These are phyloP conservation scores for Aspergillus awamori DNA, from an alignment of 2,329 filamentous ascomycete species.

Conservation along the genomic window DNA sequence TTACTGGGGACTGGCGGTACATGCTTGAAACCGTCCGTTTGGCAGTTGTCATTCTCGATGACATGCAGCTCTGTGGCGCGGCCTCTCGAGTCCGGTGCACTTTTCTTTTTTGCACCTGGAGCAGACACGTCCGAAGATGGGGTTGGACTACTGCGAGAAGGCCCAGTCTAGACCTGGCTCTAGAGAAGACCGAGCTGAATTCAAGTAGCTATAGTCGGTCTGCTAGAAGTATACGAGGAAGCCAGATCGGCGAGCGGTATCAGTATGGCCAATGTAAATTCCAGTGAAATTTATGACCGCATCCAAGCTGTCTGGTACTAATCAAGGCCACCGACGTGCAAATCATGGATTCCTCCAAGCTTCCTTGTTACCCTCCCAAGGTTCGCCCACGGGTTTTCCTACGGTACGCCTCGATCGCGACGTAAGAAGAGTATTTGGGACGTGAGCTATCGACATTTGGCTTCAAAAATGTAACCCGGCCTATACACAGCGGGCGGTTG, in stretches of 20 bases:
- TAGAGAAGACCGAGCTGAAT: not conserved
- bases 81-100: not conserved
- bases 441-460: not conserved
- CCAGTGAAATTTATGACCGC: not conserved
- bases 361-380: not conserved
- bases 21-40: not conserved
- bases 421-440: not conserved
- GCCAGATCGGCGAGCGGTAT: not conserved
- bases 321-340: not conserved
- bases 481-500: not conserved
- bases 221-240: not conserved
- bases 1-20: too few relatives aligned
- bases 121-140: not conserved
- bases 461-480: not conserved
- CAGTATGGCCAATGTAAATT: not conserved
- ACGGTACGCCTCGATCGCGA: not conserved
- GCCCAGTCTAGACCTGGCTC: not conserved
- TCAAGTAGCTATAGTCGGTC: not conserved
- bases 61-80: slow-evolving; percentile 9
- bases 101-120: not conserved
- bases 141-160: not conserved
- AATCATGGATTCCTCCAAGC: not conserved
- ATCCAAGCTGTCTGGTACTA: not conserved
- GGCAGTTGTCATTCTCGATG: slow-evolving; percentile 3
- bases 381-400: not conserved